These are phyloP conservation scores for Crithidia brevicula DNA, from an alignment of 208 protist genomes.

Conservation along the genomic window DNA sequence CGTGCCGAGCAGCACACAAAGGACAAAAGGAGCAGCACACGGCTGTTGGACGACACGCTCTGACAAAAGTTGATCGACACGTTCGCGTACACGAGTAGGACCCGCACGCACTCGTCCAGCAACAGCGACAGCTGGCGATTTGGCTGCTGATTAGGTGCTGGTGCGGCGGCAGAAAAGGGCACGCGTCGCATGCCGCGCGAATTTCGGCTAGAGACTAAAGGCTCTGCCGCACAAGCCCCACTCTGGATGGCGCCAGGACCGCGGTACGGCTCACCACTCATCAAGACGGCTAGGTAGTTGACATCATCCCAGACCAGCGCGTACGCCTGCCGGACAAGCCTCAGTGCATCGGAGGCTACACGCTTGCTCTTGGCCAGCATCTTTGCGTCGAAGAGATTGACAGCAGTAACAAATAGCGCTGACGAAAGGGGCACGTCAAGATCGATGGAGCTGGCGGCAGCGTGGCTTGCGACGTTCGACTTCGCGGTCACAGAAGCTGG, in stretches of 20 bases:
- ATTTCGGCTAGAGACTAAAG: not conserved
- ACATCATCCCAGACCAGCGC: slow-evolving; percentile 68
- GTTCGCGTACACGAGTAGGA: slow-evolving; percentile 86
- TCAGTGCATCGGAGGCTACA: slow-evolving; percentile 62
- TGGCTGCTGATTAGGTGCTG: slow-evolving; percentile 41
- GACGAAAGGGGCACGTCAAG: slow-evolving; percentile 60
- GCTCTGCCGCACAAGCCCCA: not conserved
- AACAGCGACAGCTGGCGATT: slow-evolving; percentile 36
- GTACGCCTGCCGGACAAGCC: slow-evolving; percentile 75
- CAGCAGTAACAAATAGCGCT: slow-evolving; percentile 59
- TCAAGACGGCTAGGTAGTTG: slow-evolving; percentile 21
- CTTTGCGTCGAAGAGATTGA: slow-evolving; percentile 76
- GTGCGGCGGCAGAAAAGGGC: slow-evolving; percentile 37
- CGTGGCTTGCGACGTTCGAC: not conserved
- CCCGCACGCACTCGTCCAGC: slow-evolving; percentile 73
- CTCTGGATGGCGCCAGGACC: not conserved
- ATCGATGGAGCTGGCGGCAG: slow-evolving; percentile 36
- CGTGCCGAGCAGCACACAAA: slow-evolving; percentile 70
- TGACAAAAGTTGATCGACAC: slow-evolving; percentile 62
- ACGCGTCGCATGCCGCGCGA: slow-evolving; percentile 2
- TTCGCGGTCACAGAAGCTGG: not conserved
- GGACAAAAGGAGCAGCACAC: slow-evolving; percentile 61
- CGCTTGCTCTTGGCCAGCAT: slow-evolving; percentile 57
- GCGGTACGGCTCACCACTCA: slow-evolving; percentile 24
- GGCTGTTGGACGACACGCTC: slow-evolving; percentile 49